Conservation (phyloP, 192 early-diverging fungal genomes). For the Entophlyctis luteolus region DNA sequence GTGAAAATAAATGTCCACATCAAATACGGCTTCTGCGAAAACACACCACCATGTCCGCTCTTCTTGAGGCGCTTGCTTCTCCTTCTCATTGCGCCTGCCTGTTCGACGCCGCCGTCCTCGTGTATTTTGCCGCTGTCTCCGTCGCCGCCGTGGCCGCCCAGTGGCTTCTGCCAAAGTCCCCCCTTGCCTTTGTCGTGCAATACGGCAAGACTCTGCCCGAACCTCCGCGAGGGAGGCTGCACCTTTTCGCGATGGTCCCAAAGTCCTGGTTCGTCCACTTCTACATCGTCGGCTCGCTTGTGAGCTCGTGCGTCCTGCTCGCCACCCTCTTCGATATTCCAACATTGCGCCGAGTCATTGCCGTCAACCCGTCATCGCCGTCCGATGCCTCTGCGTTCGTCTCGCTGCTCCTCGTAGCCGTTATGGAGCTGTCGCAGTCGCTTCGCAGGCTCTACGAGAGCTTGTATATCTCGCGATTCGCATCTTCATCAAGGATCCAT, state of each 20-base stretch:
- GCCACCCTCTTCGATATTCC: neutral
- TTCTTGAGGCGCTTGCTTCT: too few relatives aligned
- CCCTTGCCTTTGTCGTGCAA: neutral
- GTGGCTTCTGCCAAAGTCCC: too few relatives aligned
- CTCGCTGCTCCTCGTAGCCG: constrained; percentile 7
- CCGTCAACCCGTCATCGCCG: neutral
- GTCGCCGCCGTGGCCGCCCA: too few relatives aligned
- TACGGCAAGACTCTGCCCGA: neutral
- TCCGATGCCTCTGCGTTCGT: neutral
- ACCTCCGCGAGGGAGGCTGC: neutral
- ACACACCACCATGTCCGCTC: too few relatives aligned
- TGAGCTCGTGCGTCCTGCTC: constrained; percentile 7
- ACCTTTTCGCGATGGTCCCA: neutral
- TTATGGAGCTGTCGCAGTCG: constrained; percentile 16
- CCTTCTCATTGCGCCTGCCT: too few relatives aligned
- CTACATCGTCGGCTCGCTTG: constrained; percentile 28
- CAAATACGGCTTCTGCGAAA: too few relatives aligned
- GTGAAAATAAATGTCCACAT: too few relatives aligned
- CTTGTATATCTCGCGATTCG: neutral
- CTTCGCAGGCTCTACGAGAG: constrained; percentile 22
- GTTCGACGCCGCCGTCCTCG: too few relatives aligned
- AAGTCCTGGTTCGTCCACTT: constrained; percentile 34
- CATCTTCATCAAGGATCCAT: constrained; percentile 31
- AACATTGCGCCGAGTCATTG: neutral
- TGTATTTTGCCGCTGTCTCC: too few relatives aligned